Base-by-base conservation (phyloP, 352 stramenopile species). In the Pilasporangium apinafurcum region DNA sequence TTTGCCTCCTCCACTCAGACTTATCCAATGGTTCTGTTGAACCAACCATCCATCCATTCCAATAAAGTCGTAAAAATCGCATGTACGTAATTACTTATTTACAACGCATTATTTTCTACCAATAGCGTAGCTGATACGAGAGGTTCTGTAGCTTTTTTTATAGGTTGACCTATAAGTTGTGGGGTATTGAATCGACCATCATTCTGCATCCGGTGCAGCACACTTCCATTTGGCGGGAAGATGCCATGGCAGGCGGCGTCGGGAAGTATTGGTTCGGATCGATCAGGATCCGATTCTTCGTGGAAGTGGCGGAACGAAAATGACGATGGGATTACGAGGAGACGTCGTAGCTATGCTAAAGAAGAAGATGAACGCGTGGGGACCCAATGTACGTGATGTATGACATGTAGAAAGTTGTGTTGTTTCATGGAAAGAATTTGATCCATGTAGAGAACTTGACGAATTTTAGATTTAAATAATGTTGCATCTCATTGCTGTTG, bases 301-400 rank as follows among this genome's bases (percentile, higher is more conserved):
- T 51, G 29, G 44, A 31, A 25, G 13, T 55, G 35, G 44, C 27
- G 20, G 1, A 30, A 58, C 18, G 36, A 52, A 29, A 54, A 40
- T 24, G 51, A 44, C 12, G 25, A 26, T 6, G 50, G 41, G 50
- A 37, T 35, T 22, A 8, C 35, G 9, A 50, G 16, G 25, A 27
- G 14, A 1, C 12, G 6, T 14, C 16, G 14, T 10, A 2, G 10
- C 8, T 13, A 49, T 35, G 10, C 29, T 50, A 8, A n/a, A n/a
- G n/a, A n/a, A n/a, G 51, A 57, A 12, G 50, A 57, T 13, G 41
- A 46, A 37, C 36, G 36, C 36, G 37, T 57, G 1, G 50, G 42
- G n/a, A 44, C 35, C 4, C 37, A 41, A 25, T 41, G 50, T 57
- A 31, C 36, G 50, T 48, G n/a, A 21, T 8, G 22, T 7, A 8